phyloP scores from a whole-genome alignment of 768 basidiomycete genomes.

The Cubamyces lactineus region DNA sequence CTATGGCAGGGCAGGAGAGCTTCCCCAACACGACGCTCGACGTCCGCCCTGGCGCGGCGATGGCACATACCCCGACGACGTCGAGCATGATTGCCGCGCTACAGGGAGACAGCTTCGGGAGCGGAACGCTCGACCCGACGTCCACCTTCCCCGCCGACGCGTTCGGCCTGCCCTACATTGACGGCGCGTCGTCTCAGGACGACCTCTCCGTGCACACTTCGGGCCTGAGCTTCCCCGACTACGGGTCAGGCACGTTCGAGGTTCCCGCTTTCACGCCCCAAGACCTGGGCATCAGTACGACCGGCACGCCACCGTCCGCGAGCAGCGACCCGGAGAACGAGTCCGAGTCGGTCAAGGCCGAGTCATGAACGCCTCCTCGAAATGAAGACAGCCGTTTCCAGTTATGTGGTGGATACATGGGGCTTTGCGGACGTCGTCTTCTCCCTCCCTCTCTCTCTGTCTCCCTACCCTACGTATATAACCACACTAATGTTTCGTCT shows the following conservation, averaged over 20 bases:
- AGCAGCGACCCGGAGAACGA: conserved; percentile 64
- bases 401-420: background rate
- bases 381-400: conserved; percentile 5
- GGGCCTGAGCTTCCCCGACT: conserved; percentile 74
- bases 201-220: conserved; percentile 67
- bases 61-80: conserved; percentile 84
- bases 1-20: conserved; percentile 87
- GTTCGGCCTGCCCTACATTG: conserved; percentile 79
- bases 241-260: conserved; percentile 64
- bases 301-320: conserved; percentile 42
- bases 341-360: conserved; percentile 67
- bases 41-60: conserved; percentile 59
- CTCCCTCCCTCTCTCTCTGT: background rate
- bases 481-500: conserved; percentile 24
- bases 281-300: conserved; percentile 61
- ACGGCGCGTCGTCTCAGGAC: conserved; percentile 65
- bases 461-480: conserved; percentile 20
- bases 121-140: conserved; percentile 66
- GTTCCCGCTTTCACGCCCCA: conserved; percentile 68
- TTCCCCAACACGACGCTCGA: conserved; percentile 61
- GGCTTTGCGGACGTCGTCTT: conserved; percentile 13
- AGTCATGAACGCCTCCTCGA: conserved; percentile 40
- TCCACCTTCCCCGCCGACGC: conserved; percentile 67
- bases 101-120: conserved; percentile 73
- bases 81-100: conserved; percentile 90